These are phyloP conservation scores for Colletotrichum camelliae DNA, from an alignment of 2,329 filamentous ascomycete genomes.

Conservation along the genomic window DNA sequence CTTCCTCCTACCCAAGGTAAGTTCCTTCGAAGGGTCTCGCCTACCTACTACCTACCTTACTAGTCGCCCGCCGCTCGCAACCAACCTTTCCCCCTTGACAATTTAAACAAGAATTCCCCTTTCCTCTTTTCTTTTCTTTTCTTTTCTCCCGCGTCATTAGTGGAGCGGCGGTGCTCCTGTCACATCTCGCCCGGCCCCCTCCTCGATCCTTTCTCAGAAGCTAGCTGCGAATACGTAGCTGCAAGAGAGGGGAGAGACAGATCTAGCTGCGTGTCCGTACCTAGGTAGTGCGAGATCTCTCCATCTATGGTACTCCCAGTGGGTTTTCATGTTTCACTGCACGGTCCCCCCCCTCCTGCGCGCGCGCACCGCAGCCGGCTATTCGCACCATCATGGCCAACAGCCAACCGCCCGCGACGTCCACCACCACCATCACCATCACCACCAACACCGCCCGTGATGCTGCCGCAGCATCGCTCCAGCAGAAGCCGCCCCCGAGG, in stretches of 20 bases:
- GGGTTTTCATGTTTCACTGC: background rate
- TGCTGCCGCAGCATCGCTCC: background rate
- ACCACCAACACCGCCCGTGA: background rate
- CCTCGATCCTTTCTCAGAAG: background rate
- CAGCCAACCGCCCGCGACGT: background rate
- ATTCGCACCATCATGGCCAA: background rate
- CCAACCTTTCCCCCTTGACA: background rate
- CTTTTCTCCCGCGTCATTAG: background rate
- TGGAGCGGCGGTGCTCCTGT: background rate
- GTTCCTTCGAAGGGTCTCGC: background rate
- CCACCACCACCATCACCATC: background rate
- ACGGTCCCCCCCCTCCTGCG: background rate
- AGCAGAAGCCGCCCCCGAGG: background rate
- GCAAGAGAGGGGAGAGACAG: background rate
- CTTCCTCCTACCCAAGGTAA: background rate
- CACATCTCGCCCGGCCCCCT: background rate
- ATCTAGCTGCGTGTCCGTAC: background rate
- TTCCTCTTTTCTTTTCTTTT: background rate
- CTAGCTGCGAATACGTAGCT: background rate
- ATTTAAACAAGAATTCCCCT: background rate
- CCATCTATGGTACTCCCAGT: background rate
- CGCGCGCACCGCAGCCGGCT: background rate
- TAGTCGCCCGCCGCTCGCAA: background rate
- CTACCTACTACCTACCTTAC: background rate
- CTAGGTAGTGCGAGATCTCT: background rate